Evolutionary conservation across 768 basidiomycete genomes (phyloP), one percentile per base, ranked within the genome.

Genomic region (Boletus reticuloceps): DNA sequence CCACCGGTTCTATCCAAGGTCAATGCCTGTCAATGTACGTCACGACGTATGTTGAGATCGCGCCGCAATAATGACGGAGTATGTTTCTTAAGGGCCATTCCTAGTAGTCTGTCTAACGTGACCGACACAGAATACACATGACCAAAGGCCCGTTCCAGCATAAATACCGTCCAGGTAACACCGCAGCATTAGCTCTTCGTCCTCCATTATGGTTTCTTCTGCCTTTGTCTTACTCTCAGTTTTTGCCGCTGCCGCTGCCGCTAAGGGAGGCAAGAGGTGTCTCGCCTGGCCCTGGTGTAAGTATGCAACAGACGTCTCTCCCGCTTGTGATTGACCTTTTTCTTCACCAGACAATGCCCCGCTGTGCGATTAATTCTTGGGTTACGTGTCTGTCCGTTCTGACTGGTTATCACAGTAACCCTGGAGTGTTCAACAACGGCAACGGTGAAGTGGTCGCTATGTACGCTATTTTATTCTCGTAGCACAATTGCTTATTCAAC

Each of bases 221-320:
- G 31, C 53, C 6, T 16, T 71, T 13, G 47, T 63, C 29, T 25
- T 65, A n/a, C 48, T 68, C 16, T 47, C 58, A 0, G 17, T 60
- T 6, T 68, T 69, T 34, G 38, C 56, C 3, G 34, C n/a, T n/a
- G n/a, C n/a, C n/a, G n/a, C 56, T 14, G 29, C 29, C 29, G 29
- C 8, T 29, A 61, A 58, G 12, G 74, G 72, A 20, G 74, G 75
- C 20, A 75, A 75, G 59, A 67, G 70, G 25, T 75, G 74, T 39
- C 66, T 75, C 22, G 59, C 60, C 42, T 75, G 74, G 74, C 60
- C 74, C 25, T 76, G 58, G 58, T 75, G 71, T 72, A 53, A 55
- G 66, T 12, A 49, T 3, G 0, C 14, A 41, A 12, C 10, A 6
- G 19, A 20, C 13, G 2, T 16, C 9, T 45, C 7, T 31, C 10